Evolutionary conservation across 495 filamentous ascomycete species (phyloP), one percentile per base, ranked within the genome.

Genomic region (Neurospora sp.): DNA sequence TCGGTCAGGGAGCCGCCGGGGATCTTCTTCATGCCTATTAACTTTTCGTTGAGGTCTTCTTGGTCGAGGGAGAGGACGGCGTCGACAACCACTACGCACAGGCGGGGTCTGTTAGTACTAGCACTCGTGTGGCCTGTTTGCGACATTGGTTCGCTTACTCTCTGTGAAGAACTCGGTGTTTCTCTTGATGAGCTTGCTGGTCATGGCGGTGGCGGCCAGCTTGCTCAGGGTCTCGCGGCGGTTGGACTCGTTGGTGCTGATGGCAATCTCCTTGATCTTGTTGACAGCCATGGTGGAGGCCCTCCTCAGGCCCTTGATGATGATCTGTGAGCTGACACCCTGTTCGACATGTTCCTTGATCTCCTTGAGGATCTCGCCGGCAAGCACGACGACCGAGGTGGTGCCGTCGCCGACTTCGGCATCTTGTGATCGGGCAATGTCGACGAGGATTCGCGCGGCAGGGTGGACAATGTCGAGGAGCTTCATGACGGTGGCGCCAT

Each of bases 401-500:
- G 95, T 98, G 79, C 95, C 95, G 81, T 98, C 96, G 78, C 96
- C 96, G 68, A 99, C 96, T 86, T 99, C 96, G 73, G 96, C 96
- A 82, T 99, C 96, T 91, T 99, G 96, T 75, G 96, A 98, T 79
- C 96, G 91, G 70, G 96, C 96, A 78, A 99, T 98, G 80, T 99
- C 96, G 79, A 95, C 97, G 77, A 99, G 91, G 84, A 99, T 97
- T 81, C 96, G 92, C 76, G 96, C 96, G 76, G 96, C 96, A 71
- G 96, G 96, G 86, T 99, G 96, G 72, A 99, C 93, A 79, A 99
- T 98, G 82, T 99, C 96, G 74, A 99, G 90, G 53, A 99, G 91
- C 94, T 97, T 68, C 96, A 99, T 99, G 59, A 98, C 96, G 31
- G 96, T 99, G 59, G 96, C 96, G 79, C 96, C 96, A 88, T 99